Conservation (phyloP, 2,329 filamentous ascomycete species). For the Alternaria triticina region DNA sequence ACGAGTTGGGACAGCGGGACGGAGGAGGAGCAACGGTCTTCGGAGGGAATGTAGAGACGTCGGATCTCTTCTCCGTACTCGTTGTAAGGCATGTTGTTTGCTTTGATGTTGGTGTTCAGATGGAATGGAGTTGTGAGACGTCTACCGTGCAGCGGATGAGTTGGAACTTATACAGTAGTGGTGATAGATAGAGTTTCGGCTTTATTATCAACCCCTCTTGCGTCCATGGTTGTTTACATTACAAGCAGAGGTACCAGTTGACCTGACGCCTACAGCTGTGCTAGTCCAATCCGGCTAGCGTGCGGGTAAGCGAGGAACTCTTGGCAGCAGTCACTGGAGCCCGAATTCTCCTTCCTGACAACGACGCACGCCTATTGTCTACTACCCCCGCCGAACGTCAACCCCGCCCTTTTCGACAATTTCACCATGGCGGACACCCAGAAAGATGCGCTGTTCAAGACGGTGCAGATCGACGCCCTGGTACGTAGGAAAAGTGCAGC, state of each 20-base stretch:
- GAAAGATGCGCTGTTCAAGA: constrained; percentile 68
- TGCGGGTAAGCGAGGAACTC: constrained; percentile 20
- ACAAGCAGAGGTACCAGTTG: background rate
- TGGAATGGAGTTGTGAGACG: background rate
- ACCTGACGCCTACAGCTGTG: background rate
- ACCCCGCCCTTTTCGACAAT: constrained; percentile 17
- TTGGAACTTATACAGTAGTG: background rate
- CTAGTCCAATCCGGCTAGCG: constrained; percentile 13
- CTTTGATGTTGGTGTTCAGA: background rate
- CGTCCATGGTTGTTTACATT: background rate
- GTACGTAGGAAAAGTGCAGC: constrained; percentile 63
- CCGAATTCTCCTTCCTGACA: constrained; percentile 24
- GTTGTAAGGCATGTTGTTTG: background rate
- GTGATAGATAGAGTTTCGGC: background rate
- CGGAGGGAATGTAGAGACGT: background rate
- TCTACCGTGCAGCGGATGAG: background rate
- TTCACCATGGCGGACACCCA: constrained; percentile 45
- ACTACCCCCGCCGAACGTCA: constrained; percentile 20
- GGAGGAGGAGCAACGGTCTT: background rate
- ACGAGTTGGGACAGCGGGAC: constrained; percentile 1
- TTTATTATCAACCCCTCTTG: background rate
- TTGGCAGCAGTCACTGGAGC: constrained; percentile 26
- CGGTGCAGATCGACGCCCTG: constrained; percentile 93
- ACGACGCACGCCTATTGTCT: constrained; percentile 26
- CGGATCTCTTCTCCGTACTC: background rate